Percentiles rank a stretch among this genome's conserved stretches.
These are phyloP conservation scores for Phtheirospermum japonicum DNA, from an alignment of 257 asterid species.

Conservation along the genomic window DNA sequence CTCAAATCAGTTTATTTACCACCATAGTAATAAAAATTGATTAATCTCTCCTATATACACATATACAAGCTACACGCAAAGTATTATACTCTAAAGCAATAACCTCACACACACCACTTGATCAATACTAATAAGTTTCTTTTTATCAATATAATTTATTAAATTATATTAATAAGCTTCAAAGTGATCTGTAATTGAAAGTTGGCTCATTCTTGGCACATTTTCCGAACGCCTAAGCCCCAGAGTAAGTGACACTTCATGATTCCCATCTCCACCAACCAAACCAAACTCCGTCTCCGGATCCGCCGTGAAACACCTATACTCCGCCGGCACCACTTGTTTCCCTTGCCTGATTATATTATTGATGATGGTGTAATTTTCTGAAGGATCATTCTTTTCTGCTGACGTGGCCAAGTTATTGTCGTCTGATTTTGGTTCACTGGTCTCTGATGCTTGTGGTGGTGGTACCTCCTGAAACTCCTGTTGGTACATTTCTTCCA, in stretches of 20 bases:
- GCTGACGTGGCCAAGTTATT: neutral
- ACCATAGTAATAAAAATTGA: too few relatives aligned
- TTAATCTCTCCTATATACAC: too few relatives aligned
- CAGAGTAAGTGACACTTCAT: constrained; percentile 15
- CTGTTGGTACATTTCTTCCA: constrained; percentile 77
- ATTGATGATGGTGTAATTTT: constrained; percentile 4
- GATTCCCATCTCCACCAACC: constrained; percentile 26
- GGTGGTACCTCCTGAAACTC: constrained; percentile 42
- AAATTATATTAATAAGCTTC: constrained; percentile 32
- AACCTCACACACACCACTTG: constrained; percentile 23
- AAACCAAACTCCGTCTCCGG: constrained; percentile 5
- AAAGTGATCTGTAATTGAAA: constrained; percentile 50
- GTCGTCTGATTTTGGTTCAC: neutral
- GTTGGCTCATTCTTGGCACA: constrained; percentile 48
- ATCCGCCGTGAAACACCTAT: constrained; percentile 28
- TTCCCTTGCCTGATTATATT: neutral
- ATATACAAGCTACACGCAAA: too few relatives aligned
- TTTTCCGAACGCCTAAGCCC: constrained; percentile 54
- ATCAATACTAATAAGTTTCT: too few relatives aligned
- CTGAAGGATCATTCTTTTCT: constrained; percentile 42
- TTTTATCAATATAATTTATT: neutral
- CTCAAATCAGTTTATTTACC: too few relatives aligned
- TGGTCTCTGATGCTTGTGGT: constrained; percentile 14
- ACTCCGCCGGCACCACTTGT: constrained; percentile 23
- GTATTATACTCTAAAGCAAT: constrained; percentile 7